Evolutionary conservation across 2,329 filamentous ascomycete genomes (phyloP).

Genomic region (Leptographium galeiforme): DNA sequence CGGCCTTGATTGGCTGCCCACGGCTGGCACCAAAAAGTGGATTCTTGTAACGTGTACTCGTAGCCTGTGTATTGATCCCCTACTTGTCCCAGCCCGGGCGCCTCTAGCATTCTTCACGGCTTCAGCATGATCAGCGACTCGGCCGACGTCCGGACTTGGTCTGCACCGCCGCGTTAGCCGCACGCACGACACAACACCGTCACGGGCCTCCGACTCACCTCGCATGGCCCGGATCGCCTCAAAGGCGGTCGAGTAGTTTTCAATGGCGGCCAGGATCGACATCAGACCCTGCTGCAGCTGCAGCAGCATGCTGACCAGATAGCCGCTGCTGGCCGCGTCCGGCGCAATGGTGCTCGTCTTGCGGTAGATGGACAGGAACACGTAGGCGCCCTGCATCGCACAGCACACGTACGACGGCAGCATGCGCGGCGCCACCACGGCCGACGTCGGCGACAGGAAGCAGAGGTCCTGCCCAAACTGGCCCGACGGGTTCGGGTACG

Average conservation of each 20-base stretch:
- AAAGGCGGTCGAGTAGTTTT: conserved; percentile 30
- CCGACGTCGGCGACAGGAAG: conserved; percentile 22
- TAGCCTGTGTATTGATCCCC: no score
- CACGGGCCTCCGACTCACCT: conserved; percentile 17
- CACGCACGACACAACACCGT: neutral
- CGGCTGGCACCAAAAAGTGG: no score
- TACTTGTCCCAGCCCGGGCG: no score
- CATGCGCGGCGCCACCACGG: conserved; percentile 26
- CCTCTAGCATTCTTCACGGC: neutral
- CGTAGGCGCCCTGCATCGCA: conserved; percentile 32
- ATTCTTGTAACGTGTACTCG: no score
- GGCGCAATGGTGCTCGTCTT: conserved; percentile 25
- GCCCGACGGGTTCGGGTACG: conserved; percentile 29
- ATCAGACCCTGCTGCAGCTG: conserved; percentile 27
- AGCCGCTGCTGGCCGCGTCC: conserved; percentile 13
- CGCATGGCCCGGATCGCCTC: conserved; percentile 32
- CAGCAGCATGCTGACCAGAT: conserved; percentile 21
- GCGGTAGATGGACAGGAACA: conserved; percentile 27
- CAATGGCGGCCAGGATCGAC: conserved; percentile 26
- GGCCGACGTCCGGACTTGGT: conserved; percentile 8
- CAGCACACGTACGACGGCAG: conserved; percentile 32
- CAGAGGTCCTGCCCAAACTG: conserved; percentile 18
- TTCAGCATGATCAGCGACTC: conserved; percentile 7
- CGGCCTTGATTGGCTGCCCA: no score
- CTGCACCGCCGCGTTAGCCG: neutral